Base-by-base conservation (phyloP, 495 filamentous ascomycete genomes). In the Tirmania nivea region DNA sequence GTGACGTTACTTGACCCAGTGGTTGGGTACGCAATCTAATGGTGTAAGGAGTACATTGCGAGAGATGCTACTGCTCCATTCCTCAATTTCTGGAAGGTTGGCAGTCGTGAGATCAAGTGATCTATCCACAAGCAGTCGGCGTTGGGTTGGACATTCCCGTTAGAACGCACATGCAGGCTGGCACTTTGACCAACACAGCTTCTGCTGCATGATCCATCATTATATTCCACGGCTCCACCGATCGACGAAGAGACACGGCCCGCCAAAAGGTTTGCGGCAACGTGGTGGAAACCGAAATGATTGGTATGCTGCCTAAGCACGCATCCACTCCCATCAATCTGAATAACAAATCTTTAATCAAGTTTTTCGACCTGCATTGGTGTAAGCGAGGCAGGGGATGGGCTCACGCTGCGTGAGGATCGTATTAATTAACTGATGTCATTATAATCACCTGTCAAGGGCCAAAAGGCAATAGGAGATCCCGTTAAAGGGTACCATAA, bases 191-290 rank as follows among this genome's bases (percentile, higher is more conserved):
- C 51, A 34, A 34, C 25, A 52, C 51, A 35, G 36, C 31, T 34
- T 34, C 31, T 52, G 19, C 51, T 52, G 31, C 25, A 35, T 16
- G 25, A 35, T 34, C 51, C 25, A 52, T 50, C 25, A 35, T 36
- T 34, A 8, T 36, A 10, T 47, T 11, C 8, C 19, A 51, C 47
- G 48, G 31, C 59, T 57, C 57, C 52, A 58, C 52, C 59, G 59
- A 61, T 61, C 59, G 60, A 61, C 54, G 60, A 50, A 49, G 39
- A 61, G 1, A 45, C 39, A 61, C 59, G 59, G 59, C 59, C 59
- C 59, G 59, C 57, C 59, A 61, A 52, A 61, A 52, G 49, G 60
- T 61, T 35, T 50, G 59, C 59, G 55, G 58, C 45, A 61, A 61
- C 57, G 59, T 61, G 59, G 54, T 55, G 59, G 59, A 57, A 58